These are phyloP conservation scores for Verticillium nonalfalfae DNA, from an alignment of 2,329 filamentous ascomycete genomes.

Conservation along the genomic window DNA sequence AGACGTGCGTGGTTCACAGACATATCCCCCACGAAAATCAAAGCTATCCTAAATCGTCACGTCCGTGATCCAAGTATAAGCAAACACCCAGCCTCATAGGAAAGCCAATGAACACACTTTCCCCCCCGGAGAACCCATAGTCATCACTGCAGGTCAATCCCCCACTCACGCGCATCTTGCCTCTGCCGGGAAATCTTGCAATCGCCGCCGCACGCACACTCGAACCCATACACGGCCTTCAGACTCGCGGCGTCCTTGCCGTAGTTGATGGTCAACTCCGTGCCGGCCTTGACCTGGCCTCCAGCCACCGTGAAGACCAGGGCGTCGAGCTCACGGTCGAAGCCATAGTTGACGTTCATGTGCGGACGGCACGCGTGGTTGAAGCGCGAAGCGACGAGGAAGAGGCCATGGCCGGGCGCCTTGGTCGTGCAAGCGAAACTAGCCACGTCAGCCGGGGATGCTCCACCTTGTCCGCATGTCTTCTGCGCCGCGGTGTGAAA, in stretches of 20 bases:
- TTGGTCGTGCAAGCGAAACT: conserved; percentile 19
- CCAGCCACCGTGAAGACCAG: conserved; percentile 35
- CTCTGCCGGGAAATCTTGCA: neutral
- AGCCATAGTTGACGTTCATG: conserved; percentile 37
- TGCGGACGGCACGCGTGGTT: conserved; percentile 48
- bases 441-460: neutral
- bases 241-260: conserved; percentile 28
- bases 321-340: conserved; percentile 21
- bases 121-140: neutral
- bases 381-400: conserved; percentile 46
- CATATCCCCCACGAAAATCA: too few species aligned
- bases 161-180: neutral
- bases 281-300: conserved; percentile 26
- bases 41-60: too few species aligned
- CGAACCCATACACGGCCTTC: conserved; percentile 42
- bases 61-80: too few species aligned
- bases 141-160: neutral
- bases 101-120: neutral
- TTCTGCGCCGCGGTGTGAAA: too few species aligned
- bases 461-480: too few species aligned
- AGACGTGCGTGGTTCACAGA: too few species aligned
- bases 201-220: conserved; percentile 37
- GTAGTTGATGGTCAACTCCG: conserved; percentile 48
- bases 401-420: conserved; percentile 29
- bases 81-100: neutral